A percentile compares a stretch with the other conserved stretches of the same genome.
Evolutionary conservation across 768 basidiomycete species (phyloP).

Genomic region (Trametes maxima): DNA sequence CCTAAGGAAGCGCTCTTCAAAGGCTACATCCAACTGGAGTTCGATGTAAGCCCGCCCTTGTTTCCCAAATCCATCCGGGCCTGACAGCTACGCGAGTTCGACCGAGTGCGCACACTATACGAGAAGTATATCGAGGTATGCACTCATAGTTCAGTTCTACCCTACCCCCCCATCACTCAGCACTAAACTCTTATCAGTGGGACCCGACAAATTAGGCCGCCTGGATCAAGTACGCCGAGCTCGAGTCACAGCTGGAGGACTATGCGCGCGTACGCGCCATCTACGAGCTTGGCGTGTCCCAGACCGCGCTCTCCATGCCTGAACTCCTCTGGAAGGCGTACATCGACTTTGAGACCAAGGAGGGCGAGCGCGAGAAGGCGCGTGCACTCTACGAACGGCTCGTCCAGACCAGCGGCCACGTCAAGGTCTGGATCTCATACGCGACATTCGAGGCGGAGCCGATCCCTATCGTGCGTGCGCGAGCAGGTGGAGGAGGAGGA

Average conservation of each 20-base stretch:
- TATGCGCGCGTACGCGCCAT: slow-evolving; percentile 88
- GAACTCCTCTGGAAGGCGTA: slow-evolving; percentile 94
- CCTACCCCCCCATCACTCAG: neutral
- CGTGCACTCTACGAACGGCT: slow-evolving; percentile 89
- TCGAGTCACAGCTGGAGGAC: slow-evolving; percentile 87
- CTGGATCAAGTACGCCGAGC: slow-evolving; percentile 95
- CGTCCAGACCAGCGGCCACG: slow-evolving; percentile 82
- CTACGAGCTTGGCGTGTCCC: slow-evolving; percentile 88
- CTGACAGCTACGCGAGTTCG: slow-evolving; percentile 86
- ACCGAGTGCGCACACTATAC: slow-evolving; percentile 87
- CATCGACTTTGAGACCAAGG: slow-evolving; percentile 94
- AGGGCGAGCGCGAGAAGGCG: slow-evolving; percentile 86
- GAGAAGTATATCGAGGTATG: slow-evolving; percentile 91
- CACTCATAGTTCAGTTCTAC: slow-evolving; percentile 4
- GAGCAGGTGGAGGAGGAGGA: slow-evolving; percentile 67
- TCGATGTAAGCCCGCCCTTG: slow-evolving; percentile 59
- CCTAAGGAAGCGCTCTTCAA: slow-evolving; percentile 96
- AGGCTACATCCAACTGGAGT: slow-evolving; percentile 92
- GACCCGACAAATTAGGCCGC: slow-evolving; percentile 90
- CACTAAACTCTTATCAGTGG: slow-evolving; percentile 45
- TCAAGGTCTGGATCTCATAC: slow-evolving; percentile 97
- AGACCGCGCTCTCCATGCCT: slow-evolving; percentile 89
- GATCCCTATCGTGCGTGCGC: slow-evolving; percentile 65
- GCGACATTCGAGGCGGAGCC: slow-evolving; percentile 88
- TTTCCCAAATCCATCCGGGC: neutral